Percentiles rank a stretch among this genome's conserved stretches.
Conservation (phyloP, 2,329 filamentous ascomycete species). For the Aureobasidium melanogenum region DNA sequence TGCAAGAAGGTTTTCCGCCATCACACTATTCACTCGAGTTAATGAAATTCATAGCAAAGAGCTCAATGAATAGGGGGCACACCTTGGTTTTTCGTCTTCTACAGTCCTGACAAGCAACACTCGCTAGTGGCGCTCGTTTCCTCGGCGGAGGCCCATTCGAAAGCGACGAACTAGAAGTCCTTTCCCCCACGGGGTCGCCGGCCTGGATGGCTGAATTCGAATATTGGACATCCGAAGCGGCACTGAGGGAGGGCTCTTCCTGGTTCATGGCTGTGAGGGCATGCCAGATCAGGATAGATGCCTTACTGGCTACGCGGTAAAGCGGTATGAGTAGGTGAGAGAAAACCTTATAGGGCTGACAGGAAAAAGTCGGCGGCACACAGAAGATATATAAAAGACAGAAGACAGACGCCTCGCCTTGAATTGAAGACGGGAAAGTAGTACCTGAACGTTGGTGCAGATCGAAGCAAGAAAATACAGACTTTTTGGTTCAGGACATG, state of each 20-base stretch:
- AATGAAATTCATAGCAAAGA: neutral
- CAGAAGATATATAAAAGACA: neutral
- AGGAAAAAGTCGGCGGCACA: neutral
- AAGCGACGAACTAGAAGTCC: neutral
- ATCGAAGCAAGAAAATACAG: neutral
- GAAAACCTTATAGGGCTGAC: neutral
- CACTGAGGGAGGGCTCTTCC: neutral
- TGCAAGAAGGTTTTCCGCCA: neutral
- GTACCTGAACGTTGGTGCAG: neutral
- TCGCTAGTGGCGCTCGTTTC: conserved; percentile 4
- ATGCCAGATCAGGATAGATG: neutral
- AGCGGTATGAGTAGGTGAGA: neutral
- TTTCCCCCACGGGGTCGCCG: neutral
- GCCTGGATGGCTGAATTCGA: neutral
- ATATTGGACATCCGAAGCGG: neutral
- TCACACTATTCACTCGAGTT: neutral
- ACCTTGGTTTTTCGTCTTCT: conserved; percentile 11
- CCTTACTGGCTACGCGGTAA: neutral
- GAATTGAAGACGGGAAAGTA: neutral
- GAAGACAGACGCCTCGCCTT: neutral
- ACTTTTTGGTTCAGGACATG: neutral
- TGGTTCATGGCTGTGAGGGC: neutral
- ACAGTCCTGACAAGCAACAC: conserved; percentile 9
- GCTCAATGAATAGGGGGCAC: neutral
- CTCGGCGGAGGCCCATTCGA: neutral